A percentile compares a stretch with the other conserved stretches of the same genome.
These are phyloP conservation scores for Glutinoglossum americanum DNA, from an alignment of 495 filamentous ascomycete genomes.

Conservation along the genomic window DNA sequence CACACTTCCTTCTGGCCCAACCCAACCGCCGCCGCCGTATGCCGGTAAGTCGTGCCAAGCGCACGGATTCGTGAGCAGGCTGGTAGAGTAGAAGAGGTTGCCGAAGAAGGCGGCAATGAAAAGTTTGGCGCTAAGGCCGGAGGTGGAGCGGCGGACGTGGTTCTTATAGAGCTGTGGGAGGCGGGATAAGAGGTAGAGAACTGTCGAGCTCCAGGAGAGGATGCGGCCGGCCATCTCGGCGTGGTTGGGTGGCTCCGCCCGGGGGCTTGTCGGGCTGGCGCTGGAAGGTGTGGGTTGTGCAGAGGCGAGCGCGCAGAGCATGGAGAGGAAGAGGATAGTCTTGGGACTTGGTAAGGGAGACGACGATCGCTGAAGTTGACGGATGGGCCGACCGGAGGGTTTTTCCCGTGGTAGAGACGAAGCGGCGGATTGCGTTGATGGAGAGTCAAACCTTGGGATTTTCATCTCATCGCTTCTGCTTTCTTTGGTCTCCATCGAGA, in stretches of 20 bases:
- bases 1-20: conserved; percentile 33
- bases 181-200: conserved; percentile 47
- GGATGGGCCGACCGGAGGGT: background rate
- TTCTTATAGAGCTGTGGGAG: conserved; percentile 54
- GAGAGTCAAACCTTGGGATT: background rate
- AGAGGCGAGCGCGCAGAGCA: conserved; percentile 2
- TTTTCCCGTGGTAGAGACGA: background rate
- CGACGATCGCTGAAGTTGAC: background rate
- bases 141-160: conserved; percentile 39
- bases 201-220: conserved; percentile 42
- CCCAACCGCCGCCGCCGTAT: conserved; percentile 48
- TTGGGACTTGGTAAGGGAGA: conserved; percentile 1
- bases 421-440: background rate
- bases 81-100: conserved; percentile 50
- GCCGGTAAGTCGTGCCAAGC: conserved; percentile 39
- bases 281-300: conserved; percentile 1
- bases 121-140: conserved; percentile 44
- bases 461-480: background rate
- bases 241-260: background rate
- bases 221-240: conserved; percentile 25
- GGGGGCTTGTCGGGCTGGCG: background rate
- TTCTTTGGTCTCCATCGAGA: background rate
- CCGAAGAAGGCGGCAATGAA: conserved; percentile 54
- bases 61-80: conserved; percentile 43
- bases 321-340: conserved; percentile 4